Evolutionary conservation across 2,329 filamentous ascomycete genomes (phyloP).

Genomic region (Cercospora sesami): DNA sequence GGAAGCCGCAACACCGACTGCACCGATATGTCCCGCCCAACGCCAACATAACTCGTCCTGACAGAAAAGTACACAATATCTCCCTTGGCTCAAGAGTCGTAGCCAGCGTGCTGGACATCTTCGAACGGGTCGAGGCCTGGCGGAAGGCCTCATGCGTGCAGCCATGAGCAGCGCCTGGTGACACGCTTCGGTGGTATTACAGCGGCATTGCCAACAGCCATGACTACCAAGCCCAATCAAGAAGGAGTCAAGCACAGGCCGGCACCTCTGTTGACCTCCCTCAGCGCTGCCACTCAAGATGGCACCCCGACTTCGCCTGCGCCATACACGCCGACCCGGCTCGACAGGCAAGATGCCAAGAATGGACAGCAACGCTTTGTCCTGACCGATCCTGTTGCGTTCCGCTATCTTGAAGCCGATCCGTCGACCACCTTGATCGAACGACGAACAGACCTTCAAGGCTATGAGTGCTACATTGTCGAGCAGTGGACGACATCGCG

Average conservation of each 20-base stretch:
- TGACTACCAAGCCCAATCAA: constrained; percentile 15
- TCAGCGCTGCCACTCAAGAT: constrained; percentile 7
- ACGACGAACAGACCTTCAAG: constrained; percentile 66
- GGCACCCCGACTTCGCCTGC: constrained; percentile 17
- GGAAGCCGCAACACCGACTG: neutral
- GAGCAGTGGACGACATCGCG: constrained; percentile 98
- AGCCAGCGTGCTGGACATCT: neutral
- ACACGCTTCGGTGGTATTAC: constrained; percentile 1
- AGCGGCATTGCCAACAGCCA: constrained; percentile 1
- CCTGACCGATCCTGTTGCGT: constrained; percentile 65
- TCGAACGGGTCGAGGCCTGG: neutral
- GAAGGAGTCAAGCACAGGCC: constrained; percentile 17
- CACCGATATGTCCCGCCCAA: neutral
- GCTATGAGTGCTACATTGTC: constrained; percentile 91
- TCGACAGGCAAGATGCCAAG: constrained; percentile 16
- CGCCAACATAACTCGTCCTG: neutral
- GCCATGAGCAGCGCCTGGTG: constrained; percentile 16
- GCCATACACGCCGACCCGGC: constrained; percentile 17
- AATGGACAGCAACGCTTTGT: constrained; percentile 59
- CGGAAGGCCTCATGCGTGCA: neutral
- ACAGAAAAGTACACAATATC: neutral
- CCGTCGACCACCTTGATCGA: constrained; percentile 72
- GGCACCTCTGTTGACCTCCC: constrained; percentile 17
- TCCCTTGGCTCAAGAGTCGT: neutral
- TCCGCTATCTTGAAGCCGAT: constrained; percentile 83